These are phyloP conservation scores for Arabidopsis lyrata DNA, from an alignment of 441 rosid genomes.

Conservation along the genomic window DNA sequence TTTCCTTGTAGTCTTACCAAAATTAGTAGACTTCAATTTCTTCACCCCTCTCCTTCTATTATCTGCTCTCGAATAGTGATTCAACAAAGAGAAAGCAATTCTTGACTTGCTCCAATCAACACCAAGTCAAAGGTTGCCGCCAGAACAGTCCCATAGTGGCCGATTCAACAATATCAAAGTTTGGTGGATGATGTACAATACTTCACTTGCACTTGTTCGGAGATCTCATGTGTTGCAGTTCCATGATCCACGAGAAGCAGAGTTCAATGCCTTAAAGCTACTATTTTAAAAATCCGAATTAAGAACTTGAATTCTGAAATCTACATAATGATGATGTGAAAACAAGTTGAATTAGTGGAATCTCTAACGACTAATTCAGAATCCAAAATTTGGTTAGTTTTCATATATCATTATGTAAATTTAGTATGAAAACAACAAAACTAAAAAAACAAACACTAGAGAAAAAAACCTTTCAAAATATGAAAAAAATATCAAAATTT, in stretches of 20 bases:
- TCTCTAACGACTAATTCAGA: too few species aligned
- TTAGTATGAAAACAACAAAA: too few species aligned
- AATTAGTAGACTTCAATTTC: background rate
- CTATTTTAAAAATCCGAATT: too few species aligned
- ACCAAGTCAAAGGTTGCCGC: background rate
- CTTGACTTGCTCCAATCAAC: background rate
- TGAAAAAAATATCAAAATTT: too few species aligned
- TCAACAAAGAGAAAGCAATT: background rate
- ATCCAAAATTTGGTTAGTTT: too few species aligned
- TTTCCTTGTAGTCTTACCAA: slow-evolving; percentile 1
- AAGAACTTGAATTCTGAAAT: too few species aligned
- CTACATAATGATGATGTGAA: too few species aligned
- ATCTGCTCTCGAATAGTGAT: background rate
- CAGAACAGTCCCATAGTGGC: background rate
- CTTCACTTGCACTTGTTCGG: background rate
- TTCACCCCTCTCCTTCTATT: background rate
- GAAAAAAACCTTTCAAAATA: too few species aligned
- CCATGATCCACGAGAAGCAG: background rate
- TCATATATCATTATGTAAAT: too few species aligned
- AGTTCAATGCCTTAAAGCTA: background rate
- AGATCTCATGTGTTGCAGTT: background rate
- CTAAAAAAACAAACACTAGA: too few species aligned
- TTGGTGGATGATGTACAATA: background rate
- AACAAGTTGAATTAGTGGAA: too few species aligned
- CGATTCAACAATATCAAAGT: background rate